Evolutionary conservation across 1,284 basidiomycete species (phyloP).

Genomic region (Neonothopanus nambi): DNA sequence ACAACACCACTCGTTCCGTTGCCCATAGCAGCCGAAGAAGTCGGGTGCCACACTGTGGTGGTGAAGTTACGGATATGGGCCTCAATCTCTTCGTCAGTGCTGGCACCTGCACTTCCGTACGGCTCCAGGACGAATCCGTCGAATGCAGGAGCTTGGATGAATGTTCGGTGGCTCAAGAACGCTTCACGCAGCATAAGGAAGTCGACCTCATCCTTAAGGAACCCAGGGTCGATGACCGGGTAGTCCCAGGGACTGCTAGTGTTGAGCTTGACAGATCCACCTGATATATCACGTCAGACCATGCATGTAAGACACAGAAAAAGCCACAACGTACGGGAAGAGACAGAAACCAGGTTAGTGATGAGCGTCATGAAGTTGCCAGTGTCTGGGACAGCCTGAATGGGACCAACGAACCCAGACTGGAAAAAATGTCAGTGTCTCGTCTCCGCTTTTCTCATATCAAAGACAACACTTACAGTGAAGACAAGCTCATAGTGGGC

Average conservation of each 20-base stretch:
- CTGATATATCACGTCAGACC: slow-evolving; percentile 33
- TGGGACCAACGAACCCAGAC: slow-evolving; percentile 5
- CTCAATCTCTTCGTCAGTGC: slow-evolving; percentile 20
- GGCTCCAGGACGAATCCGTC: slow-evolving; percentile 16
- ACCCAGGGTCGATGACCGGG: slow-evolving; percentile 20
- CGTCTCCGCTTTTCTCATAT: too few relatives aligned
- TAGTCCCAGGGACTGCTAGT: slow-evolving; percentile 13
- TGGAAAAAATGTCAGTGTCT: background rate
- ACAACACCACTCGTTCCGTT: slow-evolving; percentile 6
- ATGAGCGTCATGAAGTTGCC: slow-evolving; percentile 5
- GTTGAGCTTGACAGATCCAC: slow-evolving; percentile 17
- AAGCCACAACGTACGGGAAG: background rate
- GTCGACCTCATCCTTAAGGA: slow-evolving; percentile 17
- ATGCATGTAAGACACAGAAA: background rate
- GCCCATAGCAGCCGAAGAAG: background rate
- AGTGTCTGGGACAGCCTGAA: background rate
- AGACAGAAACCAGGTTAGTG: background rate
- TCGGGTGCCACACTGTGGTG: slow-evolving; percentile 1
- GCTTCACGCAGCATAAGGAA: slow-evolving; percentile 17
- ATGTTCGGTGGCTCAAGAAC: slow-evolving; percentile 9
- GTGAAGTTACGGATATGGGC: background rate
- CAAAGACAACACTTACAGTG: slow-evolving; percentile 1
- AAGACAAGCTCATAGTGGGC: slow-evolving; percentile 13
- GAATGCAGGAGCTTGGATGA: slow-evolving; percentile 16
- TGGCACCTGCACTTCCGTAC: background rate